Conservation (phyloP, 805 yeast genomes). For the Yarrowia bubula region DNA sequence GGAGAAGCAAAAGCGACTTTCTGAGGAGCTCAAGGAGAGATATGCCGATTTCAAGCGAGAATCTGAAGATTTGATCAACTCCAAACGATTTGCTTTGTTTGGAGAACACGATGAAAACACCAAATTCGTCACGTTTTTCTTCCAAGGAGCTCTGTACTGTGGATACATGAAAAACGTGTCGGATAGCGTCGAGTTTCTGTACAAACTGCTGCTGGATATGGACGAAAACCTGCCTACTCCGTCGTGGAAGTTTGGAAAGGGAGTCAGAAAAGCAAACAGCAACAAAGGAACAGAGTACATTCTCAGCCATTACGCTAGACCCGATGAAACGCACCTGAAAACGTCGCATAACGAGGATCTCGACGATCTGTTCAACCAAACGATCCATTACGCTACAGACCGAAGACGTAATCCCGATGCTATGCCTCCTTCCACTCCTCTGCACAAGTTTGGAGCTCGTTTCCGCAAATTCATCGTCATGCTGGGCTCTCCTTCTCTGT, state of each 20-base stretch:
- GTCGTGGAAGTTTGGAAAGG: background rate
- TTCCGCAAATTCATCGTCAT: background rate
- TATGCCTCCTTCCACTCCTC: background rate
- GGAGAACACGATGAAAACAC: background rate
- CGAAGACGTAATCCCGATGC: constrained; percentile 23
- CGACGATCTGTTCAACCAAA: background rate
- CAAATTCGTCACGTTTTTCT: background rate
- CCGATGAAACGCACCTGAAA: background rate
- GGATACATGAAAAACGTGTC: background rate
- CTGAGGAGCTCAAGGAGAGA: background rate
- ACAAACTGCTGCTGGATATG: background rate
- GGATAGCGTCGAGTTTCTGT: background rate
- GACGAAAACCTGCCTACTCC: background rate
- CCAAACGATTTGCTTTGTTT: background rate
- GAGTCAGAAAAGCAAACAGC: background rate
- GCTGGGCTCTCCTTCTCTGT: constrained; percentile 25
- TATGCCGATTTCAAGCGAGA: background rate
- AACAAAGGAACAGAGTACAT: background rate
- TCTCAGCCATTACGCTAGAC: background rate
- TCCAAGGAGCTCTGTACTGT: background rate
- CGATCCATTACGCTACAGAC: background rate
- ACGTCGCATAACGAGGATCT: background rate
- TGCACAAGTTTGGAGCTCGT: background rate
- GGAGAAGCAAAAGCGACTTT: background rate
- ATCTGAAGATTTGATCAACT: background rate